A percentile compares a stretch with the other conserved stretches of the same genome.
Evolutionary conservation across 73 alveolate species (phyloP).

Genomic region (Paramecium sonneborni): DNA sequence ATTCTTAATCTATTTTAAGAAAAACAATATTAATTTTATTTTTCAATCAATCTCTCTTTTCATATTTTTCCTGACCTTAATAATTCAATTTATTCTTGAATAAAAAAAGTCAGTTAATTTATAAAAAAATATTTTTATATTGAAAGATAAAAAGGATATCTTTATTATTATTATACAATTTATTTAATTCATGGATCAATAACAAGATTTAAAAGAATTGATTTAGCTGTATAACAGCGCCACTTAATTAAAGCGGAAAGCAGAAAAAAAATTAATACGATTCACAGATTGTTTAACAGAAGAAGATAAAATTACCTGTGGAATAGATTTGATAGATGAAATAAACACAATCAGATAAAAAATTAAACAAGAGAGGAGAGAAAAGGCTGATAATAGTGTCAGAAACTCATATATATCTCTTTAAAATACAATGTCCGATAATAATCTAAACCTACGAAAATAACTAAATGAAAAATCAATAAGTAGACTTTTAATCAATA

Average conservation of each 20-base stretch:
- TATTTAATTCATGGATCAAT: constrained; percentile 30
- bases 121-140: background rate
- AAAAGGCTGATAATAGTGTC: background rate
- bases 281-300: constrained; percentile 40
- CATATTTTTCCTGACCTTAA: background rate
- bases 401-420: background rate
- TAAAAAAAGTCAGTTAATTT: background rate
- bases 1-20: too few species aligned
- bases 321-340: background rate
- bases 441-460: background rate
- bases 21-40: too few species aligned
- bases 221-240: constrained; percentile 9
- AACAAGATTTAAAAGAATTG: constrained; percentile 19
- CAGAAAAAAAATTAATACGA: constrained; percentile 26
- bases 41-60: background rate
- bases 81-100: background rate
- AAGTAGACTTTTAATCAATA: background rate
- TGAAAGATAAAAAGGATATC: background rate
- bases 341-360: background rate
- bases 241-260: background rate
- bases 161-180: background rate
- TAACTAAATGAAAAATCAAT: background rate
- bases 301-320: constrained; percentile 11
- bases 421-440: background rate
- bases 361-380: constrained; percentile 20